Base-by-base conservation (phyloP, 2,329 filamentous ascomycete genomes). In the Fusarium mundagurra region DNA sequence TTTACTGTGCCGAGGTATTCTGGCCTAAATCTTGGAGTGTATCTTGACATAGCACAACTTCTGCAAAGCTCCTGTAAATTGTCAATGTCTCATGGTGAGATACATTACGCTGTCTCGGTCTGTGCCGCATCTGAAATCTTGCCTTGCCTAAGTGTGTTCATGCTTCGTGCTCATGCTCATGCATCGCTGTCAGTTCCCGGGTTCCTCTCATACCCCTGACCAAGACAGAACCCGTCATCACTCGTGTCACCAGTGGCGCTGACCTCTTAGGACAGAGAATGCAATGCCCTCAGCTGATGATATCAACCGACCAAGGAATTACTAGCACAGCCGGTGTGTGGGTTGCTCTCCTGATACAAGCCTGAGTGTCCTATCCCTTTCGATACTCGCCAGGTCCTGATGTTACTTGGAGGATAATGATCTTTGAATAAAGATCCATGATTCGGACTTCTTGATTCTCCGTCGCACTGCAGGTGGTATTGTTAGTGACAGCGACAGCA, bases 51-150 rank as follows among this genome's bases (percentile, higher is more conserved):
- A 33, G 51, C 27, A 72, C 72, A 53, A 31, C 55, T 31, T 51
- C 43, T 61, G 53, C 47, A n/a, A 31, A 29, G 44, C 34, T 54
- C 24, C 66, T 59, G n/a, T 60, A 66, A 22, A 45, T 44, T 43
- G 13, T 33, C 22, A 34, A 20, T 65, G 67, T 69, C 70, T 71
- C 64, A 63, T 62, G 59, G 36, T 58, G 47, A 71, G 63, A 60
- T 69, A 57, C 50, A 61, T 61, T 71, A 54, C 57, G 59, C 59
- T 76, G 76, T 77, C 73, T 78, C 72, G 68, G 68, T 75, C 63
- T 58, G 67, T 76, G 71, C 75, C 75, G 66, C 71, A 78, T 76
- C 73, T 75, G 64, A 65, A 69, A 74, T 78, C 59, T 71, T 67
- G 44, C 64, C 55, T 54, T 44, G 39, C 55, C 55, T 50, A 41